Evolutionary conservation across 1,139 yeast species (phyloP).

Genomic region (Meyerozyma elateridarum): DNA sequence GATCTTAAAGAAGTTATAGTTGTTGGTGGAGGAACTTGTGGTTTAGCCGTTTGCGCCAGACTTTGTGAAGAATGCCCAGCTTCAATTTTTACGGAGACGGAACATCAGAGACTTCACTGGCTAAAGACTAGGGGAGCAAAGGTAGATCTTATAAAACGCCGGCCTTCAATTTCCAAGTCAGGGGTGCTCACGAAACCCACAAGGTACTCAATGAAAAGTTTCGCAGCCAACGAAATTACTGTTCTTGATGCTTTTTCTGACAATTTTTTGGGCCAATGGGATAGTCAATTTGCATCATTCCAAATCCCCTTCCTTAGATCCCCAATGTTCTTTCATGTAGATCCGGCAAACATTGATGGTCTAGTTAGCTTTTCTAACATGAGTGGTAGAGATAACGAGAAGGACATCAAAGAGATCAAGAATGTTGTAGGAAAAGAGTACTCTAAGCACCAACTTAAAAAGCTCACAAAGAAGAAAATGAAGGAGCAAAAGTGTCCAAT

Average conservation of each 20-base stretch:
- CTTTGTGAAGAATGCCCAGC: conserved; percentile 37
- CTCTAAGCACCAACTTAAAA: conserved; percentile 41
- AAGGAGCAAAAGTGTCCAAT: conserved; percentile 13
- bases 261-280: conserved; percentile 40
- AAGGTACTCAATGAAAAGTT: conserved; percentile 15
- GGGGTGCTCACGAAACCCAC: conserved; percentile 13
- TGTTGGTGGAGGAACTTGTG: conserved; percentile 41
- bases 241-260: conserved; percentile 30
- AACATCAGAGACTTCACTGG: conserved; percentile 42
- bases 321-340: conserved; percentile 50
- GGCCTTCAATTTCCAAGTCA: conserved; percentile 14
- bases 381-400: conserved; percentile 22
- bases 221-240: conserved; percentile 23
- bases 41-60: conserved; percentile 32
- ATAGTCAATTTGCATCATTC: conserved; percentile 38
- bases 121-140: conserved; percentile 26
- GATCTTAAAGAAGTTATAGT: conserved; percentile 29
- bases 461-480: conserved; percentile 18
- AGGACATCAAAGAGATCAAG: conserved; percentile 37
- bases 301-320: conserved; percentile 42
- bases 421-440: conserved; percentile 45
- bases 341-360: conserved; percentile 43
- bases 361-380: conserved; percentile 37
- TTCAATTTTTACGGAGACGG: conserved; percentile 37
- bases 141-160: conserved; percentile 22